Evolutionary conservation across 1,284 basidiomycete species (phyloP).

Genomic region (Golubevia sp.): DNA sequence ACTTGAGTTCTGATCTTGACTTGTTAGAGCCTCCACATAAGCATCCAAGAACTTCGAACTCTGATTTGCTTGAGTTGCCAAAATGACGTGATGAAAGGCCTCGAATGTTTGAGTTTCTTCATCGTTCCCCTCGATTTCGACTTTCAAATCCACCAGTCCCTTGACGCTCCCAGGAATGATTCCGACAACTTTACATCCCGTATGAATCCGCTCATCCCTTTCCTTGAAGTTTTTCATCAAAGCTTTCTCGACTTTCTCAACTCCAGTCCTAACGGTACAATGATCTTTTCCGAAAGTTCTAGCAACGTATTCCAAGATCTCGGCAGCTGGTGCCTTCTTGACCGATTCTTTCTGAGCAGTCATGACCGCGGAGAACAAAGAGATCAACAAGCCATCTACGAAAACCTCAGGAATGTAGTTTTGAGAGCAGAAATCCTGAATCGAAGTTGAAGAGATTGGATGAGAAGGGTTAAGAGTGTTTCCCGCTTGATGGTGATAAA

Average conservation of each 20-base stretch:
- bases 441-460: constrained; percentile 18
- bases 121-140: constrained; percentile 4
- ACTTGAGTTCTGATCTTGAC: too few relatives aligned
- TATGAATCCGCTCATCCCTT: constrained; percentile 12
- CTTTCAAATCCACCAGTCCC: background rate
- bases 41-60: constrained; percentile 21
- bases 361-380: constrained; percentile 49
- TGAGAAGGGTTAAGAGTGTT: constrained; percentile 34
- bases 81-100: constrained; percentile 44
- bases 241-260: constrained; percentile 31
- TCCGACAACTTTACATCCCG: constrained; percentile 6
- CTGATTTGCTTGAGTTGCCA: constrained; percentile 55
- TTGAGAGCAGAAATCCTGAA: constrained; percentile 12
- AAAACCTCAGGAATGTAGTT: constrained; percentile 17
- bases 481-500: constrained; percentile 28
- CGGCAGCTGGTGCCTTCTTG: constrained; percentile 32
- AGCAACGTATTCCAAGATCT: constrained; percentile 54
- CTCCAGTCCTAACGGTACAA: constrained; percentile 48
- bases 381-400: constrained; percentile 28
- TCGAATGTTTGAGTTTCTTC: constrained; percentile 16
- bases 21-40: constrained; percentile 10
- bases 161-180: constrained; percentile 1
- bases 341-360: constrained; percentile 29
- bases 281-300: constrained; percentile 44
- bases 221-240: constrained; percentile 16